Evolutionary conservation across 768 basidiomycete genomes (phyloP), one percentile per base, ranked within the genome.

Genomic region (Pisolithus microcarpus): DNA sequence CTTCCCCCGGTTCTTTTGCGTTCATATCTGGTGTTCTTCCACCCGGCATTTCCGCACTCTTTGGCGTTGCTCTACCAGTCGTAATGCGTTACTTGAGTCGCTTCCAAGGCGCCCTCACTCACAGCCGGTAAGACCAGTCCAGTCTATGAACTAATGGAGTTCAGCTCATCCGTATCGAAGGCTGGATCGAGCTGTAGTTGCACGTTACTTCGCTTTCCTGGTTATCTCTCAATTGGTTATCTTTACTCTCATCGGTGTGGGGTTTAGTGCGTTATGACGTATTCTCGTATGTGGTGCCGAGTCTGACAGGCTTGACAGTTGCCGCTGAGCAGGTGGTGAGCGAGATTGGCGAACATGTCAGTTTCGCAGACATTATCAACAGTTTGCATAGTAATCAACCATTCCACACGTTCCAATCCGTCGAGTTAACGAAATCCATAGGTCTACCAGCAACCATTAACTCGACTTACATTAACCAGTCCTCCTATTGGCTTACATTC

Each of bases 21-120:
- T 66, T 96, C 54, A 74, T 93, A 36, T 93, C 91, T 63, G 93
- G 94, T 85, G 84, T 97, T 30, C 72, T 97, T 18, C 96, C 96
- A 2, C 91, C 96, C 0, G 74, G 88, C 0, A 81, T 98, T 36
- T 89, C 91, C 7, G 86, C 89, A 5, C 50, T 92, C 16, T 96
- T 99, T 60, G 87, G 88, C 15, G 93, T 88, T 71, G 81, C 92
- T 67, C 75, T 99, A 34, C 96, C 96, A 2, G 80, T 91, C 61
- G 72, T 94, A 66, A 97, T 99, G 82, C 85, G 96, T 48, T 79
- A 80, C 76, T 72, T 95, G 44, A 77, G 75, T 6, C 72, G 71
- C 64, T 91, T 87, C 52, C 86, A 85, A 73, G 83, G 82, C 47
- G 72, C 74, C 34, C 61, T 57, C 38, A 60, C 58, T 38, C 65